Evolutionary conservation across 768 basidiomycete genomes (phyloP), one percentile per base, ranked within the genome.

Genomic region (Suillus cothurnatus): DNA sequence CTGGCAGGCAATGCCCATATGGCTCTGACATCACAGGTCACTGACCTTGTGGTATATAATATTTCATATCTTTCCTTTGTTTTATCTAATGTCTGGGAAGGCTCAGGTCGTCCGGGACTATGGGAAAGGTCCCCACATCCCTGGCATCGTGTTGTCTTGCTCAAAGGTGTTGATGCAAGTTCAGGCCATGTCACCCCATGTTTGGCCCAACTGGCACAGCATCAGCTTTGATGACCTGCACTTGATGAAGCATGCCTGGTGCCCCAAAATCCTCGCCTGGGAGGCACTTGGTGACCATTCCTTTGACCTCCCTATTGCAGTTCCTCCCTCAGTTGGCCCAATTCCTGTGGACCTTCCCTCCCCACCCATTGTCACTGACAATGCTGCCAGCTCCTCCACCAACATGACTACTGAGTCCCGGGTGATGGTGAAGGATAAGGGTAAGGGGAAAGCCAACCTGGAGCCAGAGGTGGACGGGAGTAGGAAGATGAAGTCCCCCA

Each of bases 1-100:
- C 43, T 6, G 0, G 3, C 43, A 8, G 21, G 43, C 43, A 0
- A 21, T 0, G 3, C 4, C 21, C 43, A 43, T 3, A 0, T 41
- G 6, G 7, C 17, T 41, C 19, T 43, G 8, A 43, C 19, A 9
- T 3, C 19, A 8, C 43, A 43, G 21, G 21, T 43, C 8, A 43
- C 19, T 21, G 7, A 19, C 0, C 41, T 41, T 41, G 17, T 41
- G 17, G 41, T 41, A 41, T 19, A 19, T 41, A 7, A 8, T 2
- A 19, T 19, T 41, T 1, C 2, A 6, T 41, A 8, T 19, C 3
- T 8, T 19, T 6, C 17, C 2, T 19, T 19, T 41, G 7, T 6
- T 41, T 19, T 41, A 1, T 41, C 17, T 41, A 41, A 45, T 9
- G 8, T 45, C 43, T 1, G 4, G 43, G 43, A 2, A 45, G 43